Evolutionary conservation across 2,329 filamentous ascomycete genomes (phyloP).

Genomic region (Pseudocercospora crystallina): DNA sequence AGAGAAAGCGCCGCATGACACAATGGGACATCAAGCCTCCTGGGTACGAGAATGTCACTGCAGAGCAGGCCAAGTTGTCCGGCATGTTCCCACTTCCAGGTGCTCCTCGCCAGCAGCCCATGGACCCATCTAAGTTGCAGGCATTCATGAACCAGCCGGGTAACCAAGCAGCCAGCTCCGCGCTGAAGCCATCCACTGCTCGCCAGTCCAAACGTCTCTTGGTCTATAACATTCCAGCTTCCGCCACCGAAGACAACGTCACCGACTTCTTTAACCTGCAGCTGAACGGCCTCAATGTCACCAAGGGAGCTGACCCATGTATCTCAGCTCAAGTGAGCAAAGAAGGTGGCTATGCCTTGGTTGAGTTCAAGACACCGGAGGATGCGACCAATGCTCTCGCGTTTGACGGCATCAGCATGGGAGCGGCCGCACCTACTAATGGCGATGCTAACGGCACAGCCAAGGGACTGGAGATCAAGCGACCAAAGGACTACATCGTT

Average conservation of each 20-base stretch:
- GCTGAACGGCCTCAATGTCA: constrained; percentile 92
- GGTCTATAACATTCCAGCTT: constrained; percentile 75
- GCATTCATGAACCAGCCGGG: constrained; percentile 92
- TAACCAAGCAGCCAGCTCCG: constrained; percentile 67
- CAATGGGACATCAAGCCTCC: constrained; percentile 99
- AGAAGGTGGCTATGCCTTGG: constrained; percentile 75
- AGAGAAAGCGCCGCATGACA: constrained; percentile 87
- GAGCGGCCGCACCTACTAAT: constrained; percentile 58
- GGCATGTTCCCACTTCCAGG: constrained; percentile 98
- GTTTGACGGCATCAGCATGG: constrained; percentile 85
- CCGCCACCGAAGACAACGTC: constrained; percentile 72
- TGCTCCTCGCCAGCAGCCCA: constrained; percentile 88
- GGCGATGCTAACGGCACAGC: constrained; percentile 54
- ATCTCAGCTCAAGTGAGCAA: constrained; percentile 77
- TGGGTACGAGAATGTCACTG: constrained; percentile 96
- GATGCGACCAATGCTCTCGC: constrained; percentile 92
- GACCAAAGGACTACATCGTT: constrained; percentile 97
- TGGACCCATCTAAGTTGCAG: constrained; percentile 91
- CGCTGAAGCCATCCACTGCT: constrained; percentile 87
- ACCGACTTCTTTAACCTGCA: constrained; percentile 92
- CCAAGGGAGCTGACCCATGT: constrained; percentile 81
- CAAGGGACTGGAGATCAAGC: constrained; percentile 69
- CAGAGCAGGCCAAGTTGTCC: constrained; percentile 96
- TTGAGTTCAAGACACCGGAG: constrained; percentile 84
- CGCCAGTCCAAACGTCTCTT: constrained; percentile 92